These are phyloP conservation scores for Brassica rapa DNA, from an alignment of 345 rosid species.

Conservation along the genomic window DNA sequence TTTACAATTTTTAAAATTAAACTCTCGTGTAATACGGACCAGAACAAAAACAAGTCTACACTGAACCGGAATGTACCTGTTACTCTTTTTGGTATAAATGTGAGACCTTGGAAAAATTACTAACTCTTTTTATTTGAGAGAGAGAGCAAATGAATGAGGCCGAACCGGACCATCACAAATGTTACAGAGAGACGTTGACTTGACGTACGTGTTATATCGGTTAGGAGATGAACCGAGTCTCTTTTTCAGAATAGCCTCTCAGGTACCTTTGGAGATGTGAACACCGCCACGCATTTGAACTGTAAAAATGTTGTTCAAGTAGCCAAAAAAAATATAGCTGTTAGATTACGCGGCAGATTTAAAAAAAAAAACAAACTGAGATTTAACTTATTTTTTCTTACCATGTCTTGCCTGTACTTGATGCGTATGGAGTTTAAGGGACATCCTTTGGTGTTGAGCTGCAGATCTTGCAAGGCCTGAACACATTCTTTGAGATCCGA, in stretches of 20 bases:
- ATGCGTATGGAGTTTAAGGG: constrained; percentile 67
- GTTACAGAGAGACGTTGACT: neutral
- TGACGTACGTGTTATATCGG: constrained; percentile 27
- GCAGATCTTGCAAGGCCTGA: constrained; percentile 66
- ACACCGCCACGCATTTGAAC: constrained; percentile 74
- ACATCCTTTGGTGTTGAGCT: constrained; percentile 61
- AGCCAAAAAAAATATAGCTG: neutral
- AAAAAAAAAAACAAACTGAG: constrained; percentile 6
- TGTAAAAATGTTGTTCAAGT: neutral
- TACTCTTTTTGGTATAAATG: constrained; percentile 5
- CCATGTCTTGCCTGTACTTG: constrained; percentile 77
- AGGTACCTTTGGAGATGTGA: constrained; percentile 60
- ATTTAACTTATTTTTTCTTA: constrained; percentile 16
- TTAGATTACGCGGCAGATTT: neutral
- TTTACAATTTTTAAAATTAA: neutral
- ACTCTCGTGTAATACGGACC: neutral
- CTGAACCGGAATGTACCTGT: constrained; percentile 16
- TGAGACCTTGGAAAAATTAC: constrained; percentile 23
- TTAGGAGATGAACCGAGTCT: constrained; percentile 36
- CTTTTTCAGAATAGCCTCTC: constrained; percentile 53
- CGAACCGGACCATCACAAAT: constrained; percentile 6
- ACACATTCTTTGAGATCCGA: constrained; percentile 61
- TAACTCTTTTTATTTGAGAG: neutral
- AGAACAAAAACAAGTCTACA: constrained; percentile 30
- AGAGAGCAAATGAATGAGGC: neutral